A percentile compares a stretch with the other conserved stretches of the same genome.
phyloP scores from a whole-genome alignment of 1,284 basidiomycete species.

The Omphalotus olearius region DNA sequence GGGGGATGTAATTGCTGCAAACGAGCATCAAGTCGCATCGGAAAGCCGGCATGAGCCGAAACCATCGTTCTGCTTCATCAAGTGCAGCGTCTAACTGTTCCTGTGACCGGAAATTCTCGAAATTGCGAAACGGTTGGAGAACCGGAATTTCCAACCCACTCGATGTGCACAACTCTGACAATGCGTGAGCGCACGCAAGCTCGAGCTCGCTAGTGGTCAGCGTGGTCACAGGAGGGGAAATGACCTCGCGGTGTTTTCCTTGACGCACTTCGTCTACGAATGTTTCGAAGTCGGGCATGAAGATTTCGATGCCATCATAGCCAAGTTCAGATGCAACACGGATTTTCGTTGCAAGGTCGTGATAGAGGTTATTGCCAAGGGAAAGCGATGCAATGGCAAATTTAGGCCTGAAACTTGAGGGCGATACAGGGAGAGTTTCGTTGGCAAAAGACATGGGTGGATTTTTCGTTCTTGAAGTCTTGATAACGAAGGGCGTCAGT shows the following conservation, averaged over 20 bases:
- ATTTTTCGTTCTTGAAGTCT: no score
- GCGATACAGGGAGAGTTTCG: no score
- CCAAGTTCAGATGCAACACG: constrained; percentile 19
- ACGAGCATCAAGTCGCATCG: constrained; percentile 21
- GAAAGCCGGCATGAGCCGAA: constrained; percentile 21
- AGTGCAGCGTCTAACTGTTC: constrained; percentile 17
- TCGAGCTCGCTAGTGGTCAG: constrained; percentile 15
- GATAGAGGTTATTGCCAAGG: constrained; percentile 19
- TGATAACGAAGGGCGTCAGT: no score
- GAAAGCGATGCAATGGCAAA: constrained; percentile 24
- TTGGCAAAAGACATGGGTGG: no score
- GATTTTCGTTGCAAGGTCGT: constrained; percentile 22
- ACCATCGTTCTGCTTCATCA: constrained; percentile 20
- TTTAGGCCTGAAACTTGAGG: constrained; percentile 6
- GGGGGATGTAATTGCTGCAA: constrained; percentile 20
- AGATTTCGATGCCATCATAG: constrained; percentile 24
- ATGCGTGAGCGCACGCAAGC: constrained; percentile 19
- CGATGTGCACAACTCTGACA: constrained; percentile 17
- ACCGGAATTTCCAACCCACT: constrained; percentile 20
- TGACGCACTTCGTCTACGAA: constrained; percentile 21
- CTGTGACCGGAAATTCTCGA: constrained; percentile 22
- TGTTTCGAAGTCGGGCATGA: constrained; percentile 23
- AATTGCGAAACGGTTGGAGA: constrained; percentile 22
- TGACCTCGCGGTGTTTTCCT: constrained; percentile 19
- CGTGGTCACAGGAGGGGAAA: neutral